Conservation (phyloP, 1,139 yeast species). For the Sugiyamaella sp. region DNA sequence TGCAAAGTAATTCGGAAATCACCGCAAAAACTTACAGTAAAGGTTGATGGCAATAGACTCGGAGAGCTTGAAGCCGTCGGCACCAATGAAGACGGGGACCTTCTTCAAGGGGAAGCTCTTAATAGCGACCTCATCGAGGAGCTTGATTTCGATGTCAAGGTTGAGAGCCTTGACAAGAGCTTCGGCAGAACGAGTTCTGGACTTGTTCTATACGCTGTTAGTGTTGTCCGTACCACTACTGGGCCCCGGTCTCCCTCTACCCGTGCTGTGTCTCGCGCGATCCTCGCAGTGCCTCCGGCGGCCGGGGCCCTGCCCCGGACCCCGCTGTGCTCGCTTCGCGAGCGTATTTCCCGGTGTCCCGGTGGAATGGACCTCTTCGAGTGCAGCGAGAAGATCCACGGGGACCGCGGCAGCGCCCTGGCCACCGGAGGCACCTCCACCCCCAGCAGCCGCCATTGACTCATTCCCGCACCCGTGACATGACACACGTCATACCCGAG, state of each 20-base stretch:
- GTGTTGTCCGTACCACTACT: too few species aligned
- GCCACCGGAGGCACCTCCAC: too few species aligned
- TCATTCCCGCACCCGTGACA: too few species aligned
- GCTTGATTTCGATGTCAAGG: conserved; percentile 65
- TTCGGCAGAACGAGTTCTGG: conserved; percentile 51
- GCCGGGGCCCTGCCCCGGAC: too few species aligned
- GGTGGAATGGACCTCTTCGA: too few species aligned
- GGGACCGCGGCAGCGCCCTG: too few species aligned
- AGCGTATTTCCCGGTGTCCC: too few species aligned
- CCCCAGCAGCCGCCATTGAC: too few species aligned
- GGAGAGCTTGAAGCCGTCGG: conserved; percentile 75
- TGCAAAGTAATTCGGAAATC: neutral
- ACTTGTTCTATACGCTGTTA: conserved; percentile 18
- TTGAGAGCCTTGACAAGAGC: conserved; percentile 71
- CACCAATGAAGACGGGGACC: conserved; percentile 79
- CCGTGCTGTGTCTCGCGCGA: neutral
- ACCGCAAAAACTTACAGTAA: conserved; percentile 43
- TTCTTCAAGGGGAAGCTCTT: conserved; percentile 69
- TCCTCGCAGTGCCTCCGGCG: neutral
- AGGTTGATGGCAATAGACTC: conserved; percentile 75
- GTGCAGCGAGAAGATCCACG: too few species aligned
- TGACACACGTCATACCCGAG: too few species aligned
- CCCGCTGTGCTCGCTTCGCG: too few species aligned
- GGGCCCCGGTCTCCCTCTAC: too few species aligned
- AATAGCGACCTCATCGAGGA: conserved; percentile 51